These are phyloP conservation scores for Scheffersomyces titani DNA, from an alignment of 1,139 yeast genomes.

Conservation along the genomic window DNA sequence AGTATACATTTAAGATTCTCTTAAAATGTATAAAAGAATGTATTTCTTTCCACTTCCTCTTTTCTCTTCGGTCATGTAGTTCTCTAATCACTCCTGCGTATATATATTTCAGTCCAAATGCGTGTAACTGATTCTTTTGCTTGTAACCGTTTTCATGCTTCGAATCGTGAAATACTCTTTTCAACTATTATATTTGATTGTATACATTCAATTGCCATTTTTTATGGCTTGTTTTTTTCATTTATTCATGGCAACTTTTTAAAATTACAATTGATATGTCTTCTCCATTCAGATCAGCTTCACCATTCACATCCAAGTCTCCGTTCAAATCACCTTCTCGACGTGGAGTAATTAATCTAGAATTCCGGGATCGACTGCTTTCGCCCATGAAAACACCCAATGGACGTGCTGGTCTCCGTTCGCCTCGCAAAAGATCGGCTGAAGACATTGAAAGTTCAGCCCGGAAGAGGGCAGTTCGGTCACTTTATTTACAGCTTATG, in stretches of 20 bases:
- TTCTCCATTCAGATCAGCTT: not conserved
- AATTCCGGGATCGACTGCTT: slow-evolving; percentile 3
- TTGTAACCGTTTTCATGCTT: too few relatives aligned
- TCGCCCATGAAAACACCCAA: slow-evolving; percentile 38
- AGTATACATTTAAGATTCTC: too few relatives aligned
- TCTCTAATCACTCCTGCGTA: not conserved
- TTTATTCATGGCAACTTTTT: not conserved
- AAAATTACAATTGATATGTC: not conserved
- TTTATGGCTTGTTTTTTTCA: not conserved
- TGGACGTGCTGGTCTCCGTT: slow-evolving; percentile 48
- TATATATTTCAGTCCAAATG: not conserved
- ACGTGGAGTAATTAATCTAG: slow-evolving; percentile 22
- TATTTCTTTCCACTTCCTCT: not conserved
- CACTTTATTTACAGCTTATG: slow-evolving; percentile 32
- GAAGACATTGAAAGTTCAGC: slow-evolving; percentile 53
- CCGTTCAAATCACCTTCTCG: slow-evolving; percentile 20
- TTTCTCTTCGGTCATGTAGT: not conserved
- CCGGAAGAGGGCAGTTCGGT: slow-evolving; percentile 45
- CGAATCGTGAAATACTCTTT: not conserved
- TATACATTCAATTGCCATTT: not conserved
- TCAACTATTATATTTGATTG: too few relatives aligned
- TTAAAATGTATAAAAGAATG: too few relatives aligned
- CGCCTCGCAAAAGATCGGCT: slow-evolving; percentile 44
- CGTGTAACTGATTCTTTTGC: not conserved
- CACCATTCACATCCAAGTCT: not conserved